Base-by-base conservation (phyloP, 805 yeast species). In the Grigorovia transvaalensis region DNA sequence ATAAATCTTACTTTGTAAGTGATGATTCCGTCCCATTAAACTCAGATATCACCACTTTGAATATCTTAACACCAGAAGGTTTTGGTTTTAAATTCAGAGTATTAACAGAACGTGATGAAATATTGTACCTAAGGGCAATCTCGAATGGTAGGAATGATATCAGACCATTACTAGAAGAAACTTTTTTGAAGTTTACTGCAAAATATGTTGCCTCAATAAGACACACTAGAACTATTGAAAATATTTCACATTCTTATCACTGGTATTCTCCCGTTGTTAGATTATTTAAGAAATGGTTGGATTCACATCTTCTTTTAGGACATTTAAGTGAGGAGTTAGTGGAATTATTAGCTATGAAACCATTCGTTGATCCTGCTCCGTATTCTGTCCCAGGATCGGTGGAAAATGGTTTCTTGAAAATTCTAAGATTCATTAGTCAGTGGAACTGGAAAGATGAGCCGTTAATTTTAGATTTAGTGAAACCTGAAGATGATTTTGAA, bases 401-500 rank as follows among this genome's bases (percentile, higher is more conserved):
- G 9, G 83, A 81, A 55, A 77, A 84, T 51, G 99, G 96, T 6
- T 88, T 93, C 64, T 71, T 87, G 53, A 82, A 93, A 53, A 77
- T 83, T 12, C 65, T 93, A 42, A 72, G 78, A 47, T 86, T 84
- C 60, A 66, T 93, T 46, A 76, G 95, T 27, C 70, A 69, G 45
- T 93, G 99, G 99, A 89, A 93, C 66, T 93, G 99, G 99, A 84
- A 80, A 59, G 95, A 86, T 56, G 88, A 84, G 47, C 85, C 96
- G 1, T 70, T 93, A 54, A 78, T 90, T 50, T 69, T 93, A 54
- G 97, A 93, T 61, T 70, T 88, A 57, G 81, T 84, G 13, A 81
- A 74, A 52, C 78, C 78, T 54, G 62, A 64, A 9, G 69, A 66
- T 18, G 66, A 68, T 51, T 70, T 72, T 8, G 73, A 68, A 23